phyloP scores from a whole-genome alignment of 1,284 basidiomycete genomes.

The Neonothopanus nambi region DNA sequence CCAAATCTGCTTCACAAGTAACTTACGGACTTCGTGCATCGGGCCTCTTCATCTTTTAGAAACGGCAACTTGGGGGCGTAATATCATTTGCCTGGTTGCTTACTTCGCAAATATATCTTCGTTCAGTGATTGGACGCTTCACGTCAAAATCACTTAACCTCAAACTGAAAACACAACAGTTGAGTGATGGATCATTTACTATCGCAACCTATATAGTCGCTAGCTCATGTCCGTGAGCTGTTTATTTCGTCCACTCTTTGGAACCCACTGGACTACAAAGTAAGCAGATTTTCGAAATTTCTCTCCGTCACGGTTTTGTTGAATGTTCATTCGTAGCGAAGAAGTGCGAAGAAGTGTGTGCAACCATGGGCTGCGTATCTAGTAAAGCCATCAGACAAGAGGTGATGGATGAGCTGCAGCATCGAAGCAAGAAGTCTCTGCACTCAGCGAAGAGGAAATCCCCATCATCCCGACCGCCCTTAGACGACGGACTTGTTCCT shows the following conservation, averaged over 20 bases:
- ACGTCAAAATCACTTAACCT: background rate
- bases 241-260: background rate
- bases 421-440: background rate
- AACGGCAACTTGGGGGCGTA: no score
- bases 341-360: no score
- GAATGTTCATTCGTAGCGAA: background rate
- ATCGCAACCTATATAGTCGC: slow-evolving; percentile 5
- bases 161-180: no score
- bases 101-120: no score
- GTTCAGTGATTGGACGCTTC: no score
- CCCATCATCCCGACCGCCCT: background rate
- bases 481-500: background rate
- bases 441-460: background rate
- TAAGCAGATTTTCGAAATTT: background rate
- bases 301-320: background rate
- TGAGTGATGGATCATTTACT: background rate
- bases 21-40: no score
- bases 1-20: no score
- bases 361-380: slow-evolving; percentile 47
- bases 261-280: background rate
- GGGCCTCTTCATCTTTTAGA: no score
- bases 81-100: no score
- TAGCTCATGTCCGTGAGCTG: background rate
- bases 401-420: slow-evolving; percentile 6
- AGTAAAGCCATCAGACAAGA: slow-evolving; percentile 36